phyloP scores from a whole-genome alignment of 257 asterid genomes.

The Gentiana macrophylla region DNA sequence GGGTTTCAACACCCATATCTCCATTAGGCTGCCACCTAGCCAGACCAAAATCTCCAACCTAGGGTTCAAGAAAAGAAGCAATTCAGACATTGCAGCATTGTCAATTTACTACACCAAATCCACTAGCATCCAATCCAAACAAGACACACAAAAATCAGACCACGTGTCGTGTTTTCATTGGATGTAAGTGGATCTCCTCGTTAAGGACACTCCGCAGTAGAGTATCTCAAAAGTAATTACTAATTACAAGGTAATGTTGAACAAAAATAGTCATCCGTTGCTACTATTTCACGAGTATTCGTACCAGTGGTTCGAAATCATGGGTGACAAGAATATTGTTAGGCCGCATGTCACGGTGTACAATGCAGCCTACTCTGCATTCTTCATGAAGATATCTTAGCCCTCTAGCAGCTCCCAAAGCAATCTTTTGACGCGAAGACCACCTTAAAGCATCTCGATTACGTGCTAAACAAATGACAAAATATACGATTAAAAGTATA shows the following conservation, averaged over 20 bases:
- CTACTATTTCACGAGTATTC: neutral
- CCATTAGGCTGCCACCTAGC: slow-evolving; percentile 99
- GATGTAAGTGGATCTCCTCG: no score
- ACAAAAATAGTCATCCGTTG: neutral
- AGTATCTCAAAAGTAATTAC: no score
- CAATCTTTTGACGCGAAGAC: slow-evolving; percentile 81
- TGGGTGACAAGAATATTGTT: slow-evolving; percentile 93
- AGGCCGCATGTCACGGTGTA: slow-evolving; percentile 94
- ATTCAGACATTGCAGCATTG: neutral
- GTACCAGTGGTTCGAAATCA: slow-evolving; percentile 90
- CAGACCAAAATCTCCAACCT: slow-evolving; percentile 97
- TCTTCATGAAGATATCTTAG: slow-evolving; percentile 92
- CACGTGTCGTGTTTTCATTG: no score
- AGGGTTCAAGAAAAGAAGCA: slow-evolving; percentile 2
- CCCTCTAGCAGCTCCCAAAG: slow-evolving; percentile 95
- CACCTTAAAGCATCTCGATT: slow-evolving; percentile 49
- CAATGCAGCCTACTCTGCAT: slow-evolving; percentile 97
- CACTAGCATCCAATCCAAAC: no score
- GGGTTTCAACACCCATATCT: slow-evolving; percentile 83
- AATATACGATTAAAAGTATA: neutral
- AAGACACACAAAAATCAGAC: no score
- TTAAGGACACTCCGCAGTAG: no score
- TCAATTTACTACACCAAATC: no score
- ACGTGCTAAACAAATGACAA: slow-evolving; percentile 35
- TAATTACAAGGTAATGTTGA: no score